These are phyloP conservation scores for Neovahlkampfia damariscottae DNA, from an alignment of 78 protist genomes.

Conservation along the genomic window DNA sequence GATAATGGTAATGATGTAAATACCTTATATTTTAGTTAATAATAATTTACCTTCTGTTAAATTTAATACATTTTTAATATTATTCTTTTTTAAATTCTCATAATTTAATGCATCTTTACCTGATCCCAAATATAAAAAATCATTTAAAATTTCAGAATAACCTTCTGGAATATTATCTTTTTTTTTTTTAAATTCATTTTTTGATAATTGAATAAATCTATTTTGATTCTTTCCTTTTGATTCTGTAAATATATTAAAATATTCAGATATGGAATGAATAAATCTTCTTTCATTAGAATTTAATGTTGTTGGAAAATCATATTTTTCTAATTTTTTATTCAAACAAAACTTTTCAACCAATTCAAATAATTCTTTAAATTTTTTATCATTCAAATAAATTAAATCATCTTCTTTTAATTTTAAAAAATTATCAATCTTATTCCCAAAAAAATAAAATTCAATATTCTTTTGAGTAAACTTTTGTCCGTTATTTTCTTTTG, in stretches of 20 bases:
- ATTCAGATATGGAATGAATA: background rate
- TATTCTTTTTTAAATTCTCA: background rate
- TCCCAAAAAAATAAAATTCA: too few species aligned
- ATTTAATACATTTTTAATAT: background rate
- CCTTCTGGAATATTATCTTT: background rate
- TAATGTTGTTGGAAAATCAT: background rate
- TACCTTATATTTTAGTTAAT: too few species aligned
- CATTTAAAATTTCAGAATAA: background rate
- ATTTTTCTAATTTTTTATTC: background rate
- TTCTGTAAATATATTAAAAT: background rate
- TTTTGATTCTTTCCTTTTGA: background rate
- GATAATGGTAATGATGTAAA: too few species aligned
- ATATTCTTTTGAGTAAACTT: too few species aligned
- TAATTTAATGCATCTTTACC: background rate
- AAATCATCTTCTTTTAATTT: too few species aligned
- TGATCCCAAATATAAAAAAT: slow-evolving; percentile 1
- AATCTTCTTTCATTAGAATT: background rate
- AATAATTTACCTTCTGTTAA: too few species aligned
- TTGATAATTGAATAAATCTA: background rate
- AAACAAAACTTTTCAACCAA: background rate
- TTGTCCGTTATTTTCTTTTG: too few species aligned
- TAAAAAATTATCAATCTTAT: too few species aligned
- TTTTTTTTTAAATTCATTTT: background rate
- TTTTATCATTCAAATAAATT: too few species aligned
- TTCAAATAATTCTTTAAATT: background rate